A percentile compares a stretch with the other conserved stretches of the same genome.
These are phyloP conservation scores for Tetrapisispora phaffii DNA, from an alignment of 805 yeast species.

Conservation along the genomic window DNA sequence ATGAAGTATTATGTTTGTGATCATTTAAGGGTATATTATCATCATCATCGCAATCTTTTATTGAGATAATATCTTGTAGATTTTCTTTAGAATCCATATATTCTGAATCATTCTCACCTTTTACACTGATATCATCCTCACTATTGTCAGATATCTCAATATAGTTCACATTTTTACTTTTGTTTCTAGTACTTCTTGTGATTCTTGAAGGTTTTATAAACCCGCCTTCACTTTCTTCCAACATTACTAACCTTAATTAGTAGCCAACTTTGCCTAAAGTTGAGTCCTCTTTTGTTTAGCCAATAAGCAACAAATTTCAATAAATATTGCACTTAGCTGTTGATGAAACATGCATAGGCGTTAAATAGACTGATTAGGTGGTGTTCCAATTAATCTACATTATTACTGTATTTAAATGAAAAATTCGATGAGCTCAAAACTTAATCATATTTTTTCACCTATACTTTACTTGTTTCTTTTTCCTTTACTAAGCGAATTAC, in stretches of 20 bases:
- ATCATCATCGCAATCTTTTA: slow-evolving; percentile 13
- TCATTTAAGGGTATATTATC: slow-evolving; percentile 15
- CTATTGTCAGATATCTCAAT: slow-evolving; percentile 25
- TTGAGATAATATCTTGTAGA: slow-evolving; percentile 1
- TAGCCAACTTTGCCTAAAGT: too few species aligned
- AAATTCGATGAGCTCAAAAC: neutral
- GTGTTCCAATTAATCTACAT: too few species aligned
- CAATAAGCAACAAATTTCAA: too few species aligned
- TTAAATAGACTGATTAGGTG: too few species aligned
- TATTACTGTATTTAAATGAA: too few species aligned
- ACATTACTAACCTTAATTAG: neutral
- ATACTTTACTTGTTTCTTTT: neutral
- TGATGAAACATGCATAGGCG: too few species aligned
- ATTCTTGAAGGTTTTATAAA: slow-evolving; percentile 16
- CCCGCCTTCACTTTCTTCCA: slow-evolving; percentile 16
- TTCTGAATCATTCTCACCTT: slow-evolving; percentile 5
- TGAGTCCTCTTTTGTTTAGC: too few species aligned
- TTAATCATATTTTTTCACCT: neutral
- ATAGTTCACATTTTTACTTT: slow-evolving; percentile 29
- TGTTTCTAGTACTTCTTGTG: slow-evolving; percentile 21
- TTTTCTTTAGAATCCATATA: slow-evolving; percentile 5
- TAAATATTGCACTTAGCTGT: too few species aligned
- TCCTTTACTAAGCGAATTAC: neutral
- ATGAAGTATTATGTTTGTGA: slow-evolving; percentile 13
- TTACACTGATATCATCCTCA: neutral